Evolutionary conservation across 108 stramenopile species (phyloP).

Genomic region (Cyclotella baltica): DNA sequence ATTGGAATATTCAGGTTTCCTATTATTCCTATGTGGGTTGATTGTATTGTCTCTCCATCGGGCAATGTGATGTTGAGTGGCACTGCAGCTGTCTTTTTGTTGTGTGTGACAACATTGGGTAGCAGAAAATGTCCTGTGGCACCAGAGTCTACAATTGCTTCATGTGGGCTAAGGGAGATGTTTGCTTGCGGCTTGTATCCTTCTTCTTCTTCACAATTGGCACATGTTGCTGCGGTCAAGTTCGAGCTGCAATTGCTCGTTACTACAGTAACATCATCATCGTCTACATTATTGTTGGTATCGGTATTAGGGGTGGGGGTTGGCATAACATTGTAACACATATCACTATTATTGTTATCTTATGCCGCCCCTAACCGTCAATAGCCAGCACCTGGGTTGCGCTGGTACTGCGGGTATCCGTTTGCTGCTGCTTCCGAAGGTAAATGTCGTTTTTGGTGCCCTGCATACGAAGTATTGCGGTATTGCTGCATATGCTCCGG

Average conservation of each 20-base stretch:
- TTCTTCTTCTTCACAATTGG: not conserved
- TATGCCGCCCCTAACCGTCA: not conserved
- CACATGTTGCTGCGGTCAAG: no score
- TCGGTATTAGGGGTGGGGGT: not conserved
- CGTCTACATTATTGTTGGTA: not conserved
- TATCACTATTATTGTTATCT: not conserved
- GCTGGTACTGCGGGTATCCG: conserved; percentile 2
- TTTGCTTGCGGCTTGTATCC: not conserved
- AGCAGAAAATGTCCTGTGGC: conserved; percentile 22
- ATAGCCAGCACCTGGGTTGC: not conserved
- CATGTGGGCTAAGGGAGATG: not conserved
- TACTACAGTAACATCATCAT: not conserved
- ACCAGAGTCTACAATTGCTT: conserved; percentile 23
- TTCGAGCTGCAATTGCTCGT: not conserved
- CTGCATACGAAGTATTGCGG: not conserved
- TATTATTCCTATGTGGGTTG: conserved; percentile 38
- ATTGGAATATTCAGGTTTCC: conserved; percentile 18
- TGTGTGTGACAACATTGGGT: not conserved
- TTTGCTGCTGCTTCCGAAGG: not conserved
- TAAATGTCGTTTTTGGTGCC: not conserved
- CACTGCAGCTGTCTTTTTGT: not conserved
- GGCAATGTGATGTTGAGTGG: conserved; percentile 28
- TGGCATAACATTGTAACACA: not conserved
- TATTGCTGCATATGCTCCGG: not conserved
- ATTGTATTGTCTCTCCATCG: conserved; percentile 20